Evolutionary conservation across 441 rosid genomes (phyloP).

Genomic region (Biscutella laevigata): DNA sequence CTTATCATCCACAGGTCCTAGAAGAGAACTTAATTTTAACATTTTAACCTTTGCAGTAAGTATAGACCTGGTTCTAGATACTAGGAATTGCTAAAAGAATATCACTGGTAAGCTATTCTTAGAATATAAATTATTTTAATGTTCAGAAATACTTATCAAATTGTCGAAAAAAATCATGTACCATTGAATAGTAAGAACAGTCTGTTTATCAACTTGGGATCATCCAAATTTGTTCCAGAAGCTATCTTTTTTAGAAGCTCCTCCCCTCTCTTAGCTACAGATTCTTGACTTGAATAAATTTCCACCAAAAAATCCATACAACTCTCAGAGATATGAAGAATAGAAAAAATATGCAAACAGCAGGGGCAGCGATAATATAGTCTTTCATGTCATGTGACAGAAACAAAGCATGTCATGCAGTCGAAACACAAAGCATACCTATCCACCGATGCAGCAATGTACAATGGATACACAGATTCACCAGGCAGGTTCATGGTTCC

Average conservation of each 20-base stretch:
- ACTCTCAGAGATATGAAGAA: constrained; percentile 19
- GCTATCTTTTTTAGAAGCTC: constrained; percentile 80
- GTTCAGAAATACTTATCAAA: neutral
- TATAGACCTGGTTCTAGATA: constrained; percentile 2
- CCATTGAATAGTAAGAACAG: constrained; percentile 75
- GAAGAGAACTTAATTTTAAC: constrained; percentile 1
- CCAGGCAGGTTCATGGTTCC: constrained; percentile 67
- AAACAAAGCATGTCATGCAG: neutral
- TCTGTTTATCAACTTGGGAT: constrained; percentile 56
- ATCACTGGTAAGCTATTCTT: neutral
- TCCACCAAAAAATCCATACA: constrained; percentile 23
- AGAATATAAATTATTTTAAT: neutral
- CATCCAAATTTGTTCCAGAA: constrained; percentile 69
- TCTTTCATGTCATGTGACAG: constrained; percentile 4
- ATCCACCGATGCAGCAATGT: constrained; percentile 69
- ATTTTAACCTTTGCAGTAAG: neutral
- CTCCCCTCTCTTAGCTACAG: constrained; percentile 82
- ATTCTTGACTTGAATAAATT: constrained; percentile 67
- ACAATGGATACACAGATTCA: constrained; percentile 74
- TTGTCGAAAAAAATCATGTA: constrained; percentile 22
- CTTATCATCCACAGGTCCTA: constrained; percentile 5
- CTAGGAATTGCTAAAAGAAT: neutral
- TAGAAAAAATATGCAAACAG: constrained; percentile 1
- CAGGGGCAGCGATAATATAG: neutral
- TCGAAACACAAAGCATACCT: constrained; percentile 33